Conservation (phyloP, 164 flowering plant species). For the Berberis thunbergii region DNA sequence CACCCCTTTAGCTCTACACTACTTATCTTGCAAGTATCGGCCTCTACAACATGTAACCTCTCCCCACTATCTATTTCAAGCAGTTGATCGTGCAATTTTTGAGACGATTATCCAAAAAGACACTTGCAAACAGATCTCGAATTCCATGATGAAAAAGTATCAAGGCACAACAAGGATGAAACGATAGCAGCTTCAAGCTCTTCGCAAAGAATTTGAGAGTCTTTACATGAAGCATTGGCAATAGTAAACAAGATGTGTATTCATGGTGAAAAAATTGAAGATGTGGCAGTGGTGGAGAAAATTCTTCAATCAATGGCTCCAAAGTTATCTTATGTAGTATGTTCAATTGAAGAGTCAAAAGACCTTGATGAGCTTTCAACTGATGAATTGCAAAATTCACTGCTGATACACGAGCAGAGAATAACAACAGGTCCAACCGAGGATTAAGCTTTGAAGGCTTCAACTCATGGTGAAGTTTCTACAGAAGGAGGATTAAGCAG, state of each 20-base stretch:
- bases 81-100: slow-evolving; percentile 2
- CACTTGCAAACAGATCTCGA: slow-evolving; percentile 5
- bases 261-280: slow-evolving; percentile 1
- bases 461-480: neutral
- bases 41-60: slow-evolving; percentile 30
- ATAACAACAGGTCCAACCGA: neutral
- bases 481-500: neutral
- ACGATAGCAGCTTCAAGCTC: neutral
- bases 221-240: neutral
- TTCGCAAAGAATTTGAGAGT: neutral
- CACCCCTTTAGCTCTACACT: slow-evolving; percentile 25
- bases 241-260: slow-evolving; percentile 4
- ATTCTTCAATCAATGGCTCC: neutral
- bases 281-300: neutral
- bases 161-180: slow-evolving; percentile 2
- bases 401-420: neutral
- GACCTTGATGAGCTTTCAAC: neutral
- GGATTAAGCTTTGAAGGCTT: slow-evolving; percentile 4
- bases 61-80: slow-evolving; percentile 57
- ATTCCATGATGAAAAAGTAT: slow-evolving; percentile 8
- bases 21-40: slow-evolving; percentile 21
- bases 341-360: neutral
- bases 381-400: neutral
- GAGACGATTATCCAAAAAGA: slow-evolving; percentile 5
- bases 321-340: neutral